Base-by-base conservation (phyloP, 2,329 filamentous ascomycete species). In the Fonsecaea erecta region DNA sequence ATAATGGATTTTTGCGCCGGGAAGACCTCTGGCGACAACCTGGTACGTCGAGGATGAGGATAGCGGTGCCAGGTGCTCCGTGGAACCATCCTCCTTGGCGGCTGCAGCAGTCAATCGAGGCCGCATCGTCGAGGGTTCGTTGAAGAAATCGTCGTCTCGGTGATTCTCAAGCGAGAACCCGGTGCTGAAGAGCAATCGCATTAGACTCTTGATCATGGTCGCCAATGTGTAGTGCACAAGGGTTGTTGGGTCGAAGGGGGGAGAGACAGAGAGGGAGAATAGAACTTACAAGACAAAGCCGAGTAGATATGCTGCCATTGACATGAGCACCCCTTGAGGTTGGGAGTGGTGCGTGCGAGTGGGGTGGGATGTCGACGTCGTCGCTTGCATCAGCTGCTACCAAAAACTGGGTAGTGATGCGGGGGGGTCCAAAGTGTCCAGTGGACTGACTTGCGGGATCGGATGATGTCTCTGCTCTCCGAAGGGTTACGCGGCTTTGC, bases 91-190 rank as follows among this genome's bases (percentile, higher is more conserved):
- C 35, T 62, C 61, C 16, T 52, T 35, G 52, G 65, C 64, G n/a
- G 54, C 63, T 24, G 64, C 67, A 21, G 68, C 67, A 35, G 65
- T 71, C 53, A 69, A 51, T 30, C 35, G 65, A 16, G 63, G 65
- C 52, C 67, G 61, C 59, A 70, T 59, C 18, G 65, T 68, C 18
- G 69, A 71, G 30, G 67, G 67, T 40, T 71, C 69, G 35, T 68
- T 60, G 63, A 68, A 71, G 55, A 71, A 71, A 35, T 65, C 65
- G 43, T 67, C 63, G 24, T 71, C 67, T 18, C 40, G 24, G 60
- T 57, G 53, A 21, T 21, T 37, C 18, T 61, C 34, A 34, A 51
- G 40, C 1, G 61, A 62, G 37, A 60, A 51, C 5, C 65, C 62
- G 3, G 62, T 62, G 30, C 65, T 67, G 62, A 64, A 64, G 26